Base-by-base conservation (phyloP, 805 yeast genomes). In the Cyberlindnera subsufficiens region DNA sequence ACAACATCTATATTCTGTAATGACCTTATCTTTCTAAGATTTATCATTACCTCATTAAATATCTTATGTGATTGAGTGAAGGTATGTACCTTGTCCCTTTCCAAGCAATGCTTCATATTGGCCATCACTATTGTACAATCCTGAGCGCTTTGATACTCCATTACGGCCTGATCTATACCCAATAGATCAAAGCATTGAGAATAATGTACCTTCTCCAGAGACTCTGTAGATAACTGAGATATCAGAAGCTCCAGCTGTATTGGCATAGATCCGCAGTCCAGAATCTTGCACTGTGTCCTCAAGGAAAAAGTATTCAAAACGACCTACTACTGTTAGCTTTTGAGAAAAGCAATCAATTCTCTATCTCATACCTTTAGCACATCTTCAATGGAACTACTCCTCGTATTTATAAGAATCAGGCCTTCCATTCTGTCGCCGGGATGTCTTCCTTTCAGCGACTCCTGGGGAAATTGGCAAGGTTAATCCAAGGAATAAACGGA, bases 151-250 rank as follows among this genome's bases (percentile, higher is more conserved):
- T 35, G 35, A 9, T 27, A 10, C 11, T 37, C 37, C 5, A 25
- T 29, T 4, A 49, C 4, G 2, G 40, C 29, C 14, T 46, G 40
- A 8, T 15, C 13, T 2, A 44, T 40, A 1, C 45, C 46, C 5
- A 32, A 10, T 3, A 46, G n/a, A 17, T 44, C 50, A 30, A 45
- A 44, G 33, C 53, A 50, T 16, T 46, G 36, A 1, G 44, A 30
- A 19, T 41, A 50, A 7, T 35, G 39, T 3, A 46, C 42, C 9
- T 10, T 32, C 2, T 33, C n/a, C 11, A 45, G 13, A 11, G 27
- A 16, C 14, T 31, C 15, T n/a, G 33, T 22, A 4, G 46, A 40
- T 4, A 43, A 14, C 3, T 16, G 27, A 11, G 13, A 9, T 5
- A 30, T 38, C 13, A 47, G 20, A 10, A 37, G 19, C 18, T 47